Evolutionary conservation across 192 early-diverging fungal genomes (phyloP).

Genomic region (Chytriomyces hyalinus): DNA sequence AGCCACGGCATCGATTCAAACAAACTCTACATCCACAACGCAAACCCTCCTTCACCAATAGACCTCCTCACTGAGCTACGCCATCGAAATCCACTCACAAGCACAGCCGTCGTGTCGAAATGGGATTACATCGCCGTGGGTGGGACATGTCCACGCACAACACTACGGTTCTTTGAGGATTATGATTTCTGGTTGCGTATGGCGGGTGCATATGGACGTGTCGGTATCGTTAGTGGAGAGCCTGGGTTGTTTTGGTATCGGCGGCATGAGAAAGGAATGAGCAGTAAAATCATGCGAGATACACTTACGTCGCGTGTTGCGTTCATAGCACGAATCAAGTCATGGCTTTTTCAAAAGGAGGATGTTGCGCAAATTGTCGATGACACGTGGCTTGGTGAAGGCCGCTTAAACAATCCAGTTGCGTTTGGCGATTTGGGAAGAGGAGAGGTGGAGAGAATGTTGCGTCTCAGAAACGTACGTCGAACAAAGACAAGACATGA

Average conservation of each 20-base stretch:
- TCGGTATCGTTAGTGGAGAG: slow-evolving; percentile 33
- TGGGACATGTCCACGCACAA: slow-evolving; percentile 43
- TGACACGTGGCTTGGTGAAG: slow-evolving; percentile 19
- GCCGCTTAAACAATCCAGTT: slow-evolving; percentile 35
- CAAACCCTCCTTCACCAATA: background rate
- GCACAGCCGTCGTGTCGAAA: slow-evolving; percentile 25
- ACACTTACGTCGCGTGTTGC: background rate
- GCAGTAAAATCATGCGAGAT: slow-evolving; percentile 27
- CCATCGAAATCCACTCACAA: slow-evolving; percentile 35
- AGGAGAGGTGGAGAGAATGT: slow-evolving; percentile 20
- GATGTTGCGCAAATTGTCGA: slow-evolving; percentile 6
- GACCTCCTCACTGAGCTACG: background rate
- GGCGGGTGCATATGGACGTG: slow-evolving; percentile 1
- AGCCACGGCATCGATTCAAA: slow-evolving; percentile 8
- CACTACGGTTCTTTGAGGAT: slow-evolving; percentile 42
- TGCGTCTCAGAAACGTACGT: slow-evolving; percentile 4
- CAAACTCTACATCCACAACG: slow-evolving; percentile 12
- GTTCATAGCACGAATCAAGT: too few species aligned
- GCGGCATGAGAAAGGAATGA: slow-evolving; percentile 35
- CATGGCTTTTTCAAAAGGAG: background rate
- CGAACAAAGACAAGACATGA: background rate
- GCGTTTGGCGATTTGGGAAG: slow-evolving; percentile 36
- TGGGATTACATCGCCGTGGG: slow-evolving; percentile 40
- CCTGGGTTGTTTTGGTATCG: slow-evolving; percentile 42
- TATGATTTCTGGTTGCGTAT: slow-evolving; percentile 49